These are phyloP conservation scores for Nephelium lappaceum DNA, from an alignment of 345 rosid genomes.

Conservation along the genomic window DNA sequence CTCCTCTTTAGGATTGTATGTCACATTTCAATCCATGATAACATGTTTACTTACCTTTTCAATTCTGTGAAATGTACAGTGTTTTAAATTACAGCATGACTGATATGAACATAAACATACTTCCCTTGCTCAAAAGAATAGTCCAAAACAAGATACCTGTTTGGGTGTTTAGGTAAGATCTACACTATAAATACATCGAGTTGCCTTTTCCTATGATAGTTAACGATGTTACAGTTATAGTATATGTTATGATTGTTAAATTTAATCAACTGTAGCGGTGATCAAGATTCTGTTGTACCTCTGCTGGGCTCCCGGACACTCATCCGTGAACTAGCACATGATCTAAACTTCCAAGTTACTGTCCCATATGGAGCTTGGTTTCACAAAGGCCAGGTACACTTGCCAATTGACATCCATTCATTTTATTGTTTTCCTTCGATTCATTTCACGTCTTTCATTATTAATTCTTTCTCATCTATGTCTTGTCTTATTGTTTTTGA, in stretches of 20 bases:
- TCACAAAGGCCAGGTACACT: conserved; percentile 91
- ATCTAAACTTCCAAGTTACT: conserved; percentile 58
- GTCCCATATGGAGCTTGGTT: conserved; percentile 88
- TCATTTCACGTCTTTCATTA: background rate
- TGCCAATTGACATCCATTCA: background rate
- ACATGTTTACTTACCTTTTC: conserved; percentile 5
- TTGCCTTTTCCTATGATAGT: background rate
- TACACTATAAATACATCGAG: background rate
- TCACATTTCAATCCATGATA: no score
- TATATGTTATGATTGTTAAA: background rate
- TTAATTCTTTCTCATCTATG: background rate
- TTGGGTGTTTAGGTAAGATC: conserved; percentile 78
- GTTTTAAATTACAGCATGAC: conserved; percentile 52
- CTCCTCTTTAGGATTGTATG: background rate
- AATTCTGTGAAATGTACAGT: conserved; percentile 38
- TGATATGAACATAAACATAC: conserved; percentile 67
- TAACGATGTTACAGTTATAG: background rate
- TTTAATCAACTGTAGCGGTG: conserved; percentile 54
- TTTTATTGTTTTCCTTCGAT: background rate
- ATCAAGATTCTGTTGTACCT: conserved; percentile 89
- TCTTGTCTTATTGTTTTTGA: background rate
- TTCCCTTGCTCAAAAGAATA: conserved; percentile 76
- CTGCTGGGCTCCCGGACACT: conserved; percentile 78
- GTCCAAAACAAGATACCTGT: conserved; percentile 59
- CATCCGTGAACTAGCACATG: conserved; percentile 72